These are phyloP conservation scores for Carex arenaria DNA, from an alignment of 202 grass and related monocot genomes.

Conservation along the genomic window DNA sequence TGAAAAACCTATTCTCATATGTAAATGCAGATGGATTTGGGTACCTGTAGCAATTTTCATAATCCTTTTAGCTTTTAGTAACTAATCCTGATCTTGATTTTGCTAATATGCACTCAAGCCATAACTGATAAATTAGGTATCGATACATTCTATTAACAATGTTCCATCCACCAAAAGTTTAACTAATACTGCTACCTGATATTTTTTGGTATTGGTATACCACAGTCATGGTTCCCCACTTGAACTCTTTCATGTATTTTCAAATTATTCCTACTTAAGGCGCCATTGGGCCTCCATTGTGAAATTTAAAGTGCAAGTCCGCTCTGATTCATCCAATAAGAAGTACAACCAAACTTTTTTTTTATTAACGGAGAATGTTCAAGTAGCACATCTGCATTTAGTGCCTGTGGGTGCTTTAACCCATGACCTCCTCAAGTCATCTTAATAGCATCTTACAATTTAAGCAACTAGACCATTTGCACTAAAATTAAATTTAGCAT, in stretches of 20 bases:
- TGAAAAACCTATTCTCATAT: slow-evolving; percentile 89
- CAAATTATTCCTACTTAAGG: neutral
- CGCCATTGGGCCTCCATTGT: neutral
- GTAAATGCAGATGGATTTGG: slow-evolving; percentile 95
- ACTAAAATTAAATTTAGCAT: neutral
- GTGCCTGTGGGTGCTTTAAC: neutral
- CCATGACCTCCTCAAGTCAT: neutral
- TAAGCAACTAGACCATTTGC: neutral
- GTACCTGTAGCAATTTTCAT: slow-evolving; percentile 45
- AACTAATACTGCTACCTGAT: neutral
- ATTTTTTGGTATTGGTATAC: neutral
- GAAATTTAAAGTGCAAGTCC: neutral
- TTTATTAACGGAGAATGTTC: neutral
- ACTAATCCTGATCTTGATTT: neutral
- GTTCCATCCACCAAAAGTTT: slow-evolving; percentile 2
- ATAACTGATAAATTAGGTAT: neutral
- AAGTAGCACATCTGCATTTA: neutral
- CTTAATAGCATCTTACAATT: neutral
- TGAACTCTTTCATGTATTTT: neutral
- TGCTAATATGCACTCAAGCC: neutral
- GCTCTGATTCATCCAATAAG: slow-evolving; percentile 1
- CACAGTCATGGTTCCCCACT: neutral
- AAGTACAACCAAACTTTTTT: neutral
- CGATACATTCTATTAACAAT: neutral
- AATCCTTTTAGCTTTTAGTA: neutral